phyloP scores from a whole-genome alignment of 345 rosid genomes.

The Leavenworthia alabamica region DNA sequence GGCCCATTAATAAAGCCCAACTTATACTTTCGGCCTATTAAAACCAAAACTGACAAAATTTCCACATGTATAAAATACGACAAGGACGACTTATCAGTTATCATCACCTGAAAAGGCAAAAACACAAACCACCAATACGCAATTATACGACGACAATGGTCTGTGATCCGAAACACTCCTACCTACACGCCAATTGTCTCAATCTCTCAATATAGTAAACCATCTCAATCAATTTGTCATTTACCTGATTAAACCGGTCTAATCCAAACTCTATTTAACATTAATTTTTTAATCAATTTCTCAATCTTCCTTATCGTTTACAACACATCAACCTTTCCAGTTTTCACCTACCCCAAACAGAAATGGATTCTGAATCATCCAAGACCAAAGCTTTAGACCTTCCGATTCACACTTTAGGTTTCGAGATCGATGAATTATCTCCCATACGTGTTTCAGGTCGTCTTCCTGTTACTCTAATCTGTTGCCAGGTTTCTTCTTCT shows the following conservation, averaged over 20 bases:
- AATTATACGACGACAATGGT: background rate
- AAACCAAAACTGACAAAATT: background rate
- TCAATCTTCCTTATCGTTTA: background rate
- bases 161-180: background rate
- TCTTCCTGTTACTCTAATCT: slow-evolving; percentile 49
- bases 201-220: no score
- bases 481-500: slow-evolving; percentile 47
- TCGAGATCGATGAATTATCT: slow-evolving; percentile 49
- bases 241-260: background rate
- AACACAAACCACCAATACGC: background rate
- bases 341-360: background rate
- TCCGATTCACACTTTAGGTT: slow-evolving; percentile 46
- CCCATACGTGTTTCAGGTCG: slow-evolving; percentile 53
- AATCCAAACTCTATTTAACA: background rate
- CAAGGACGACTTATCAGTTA: background rate
- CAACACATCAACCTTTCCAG: background rate
- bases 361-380: slow-evolving; percentile 29
- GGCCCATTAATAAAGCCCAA: background rate
- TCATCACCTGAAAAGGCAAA: background rate
- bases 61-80: background rate
- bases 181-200: background rate
- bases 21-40: background rate
- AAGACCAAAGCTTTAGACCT: slow-evolving; percentile 41
- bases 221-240: background rate
- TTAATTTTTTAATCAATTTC: no score